Conservation (phyloP, 2,329 filamentous ascomycete species). For the Cytospora chrysosperma region DNA sequence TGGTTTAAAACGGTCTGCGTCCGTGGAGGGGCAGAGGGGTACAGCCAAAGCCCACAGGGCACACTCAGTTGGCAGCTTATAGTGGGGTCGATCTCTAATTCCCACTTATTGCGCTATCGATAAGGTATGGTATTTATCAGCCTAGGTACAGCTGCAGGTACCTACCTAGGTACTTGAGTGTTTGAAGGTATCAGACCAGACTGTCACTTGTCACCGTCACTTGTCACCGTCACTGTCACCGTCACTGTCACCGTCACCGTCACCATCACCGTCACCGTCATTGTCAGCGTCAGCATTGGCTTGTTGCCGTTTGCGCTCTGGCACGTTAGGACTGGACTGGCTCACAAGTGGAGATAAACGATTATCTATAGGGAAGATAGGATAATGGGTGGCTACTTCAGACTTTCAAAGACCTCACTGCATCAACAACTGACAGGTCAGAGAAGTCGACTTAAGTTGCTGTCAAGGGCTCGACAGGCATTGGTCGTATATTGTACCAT, state of each 20-base stretch:
- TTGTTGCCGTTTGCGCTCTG: neutral
- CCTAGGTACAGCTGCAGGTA: neutral
- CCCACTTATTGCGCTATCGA: neutral
- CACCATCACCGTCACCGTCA: neutral
- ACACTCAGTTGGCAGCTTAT: neutral
- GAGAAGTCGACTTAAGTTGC: slow-evolving; percentile 1
- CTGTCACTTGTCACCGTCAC: too few relatives aligned
- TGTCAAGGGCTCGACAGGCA: neutral
- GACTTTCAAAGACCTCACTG: too few relatives aligned
- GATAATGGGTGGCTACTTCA: too few relatives aligned
- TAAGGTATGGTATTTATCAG: neutral
- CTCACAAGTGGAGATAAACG: too few relatives aligned
- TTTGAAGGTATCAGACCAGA: neutral
- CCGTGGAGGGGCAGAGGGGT: slow-evolving; percentile 10
- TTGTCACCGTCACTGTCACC: too few relatives aligned
- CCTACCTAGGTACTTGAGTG: neutral
- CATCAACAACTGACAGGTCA: neutral
- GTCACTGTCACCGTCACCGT: too few relatives aligned
- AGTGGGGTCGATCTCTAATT: neutral
- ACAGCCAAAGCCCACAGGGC: neutral
- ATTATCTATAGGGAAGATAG: too few relatives aligned
- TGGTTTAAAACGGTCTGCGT: neutral
- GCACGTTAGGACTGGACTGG: neutral
- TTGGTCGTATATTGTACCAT: neutral
- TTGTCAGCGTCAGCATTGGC: neutral